These are phyloP conservation scores for Mycosphaerella arachidis DNA, from an alignment of 2,329 filamentous ascomycete species.

Conservation along the genomic window DNA sequence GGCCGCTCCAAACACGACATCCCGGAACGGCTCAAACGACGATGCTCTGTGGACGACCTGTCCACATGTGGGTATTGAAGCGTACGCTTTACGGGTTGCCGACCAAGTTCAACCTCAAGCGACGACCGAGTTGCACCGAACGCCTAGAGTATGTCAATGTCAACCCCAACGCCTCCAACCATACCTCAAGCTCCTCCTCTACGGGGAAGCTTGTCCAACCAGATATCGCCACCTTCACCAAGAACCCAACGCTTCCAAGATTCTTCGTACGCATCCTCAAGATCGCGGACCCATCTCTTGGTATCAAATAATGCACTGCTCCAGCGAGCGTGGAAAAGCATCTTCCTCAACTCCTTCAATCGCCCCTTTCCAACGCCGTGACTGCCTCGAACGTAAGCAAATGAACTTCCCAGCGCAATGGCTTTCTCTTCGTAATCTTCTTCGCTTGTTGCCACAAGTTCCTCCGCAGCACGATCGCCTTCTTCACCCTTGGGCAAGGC, in stretches of 20 bases:
- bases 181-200: conserved; percentile 6
- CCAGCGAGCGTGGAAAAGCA: conserved; percentile 82
- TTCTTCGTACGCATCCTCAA: conserved; percentile 82
- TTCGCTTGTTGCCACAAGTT: conserved; percentile 75
- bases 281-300: conserved; percentile 78
- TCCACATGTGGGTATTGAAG: conserved; percentile 2
- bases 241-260: conserved; percentile 86
- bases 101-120: background rate
- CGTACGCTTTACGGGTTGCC: background rate
- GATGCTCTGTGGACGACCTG: background rate
- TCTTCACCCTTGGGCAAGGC: conserved; percentile 68
- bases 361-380: conserved; percentile 51
- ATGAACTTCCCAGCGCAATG: conserved; percentile 58
- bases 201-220: conserved; percentile 49
- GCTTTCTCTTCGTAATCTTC: conserved; percentile 79
- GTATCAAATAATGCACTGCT: conserved; percentile 87
- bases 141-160: background rate
- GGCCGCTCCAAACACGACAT: background rate
- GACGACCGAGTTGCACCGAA: background rate
- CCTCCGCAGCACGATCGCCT: conserved; percentile 63
- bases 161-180: conserved; percentile 5
- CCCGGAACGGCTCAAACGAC: background rate
- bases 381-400: conserved; percentile 53
- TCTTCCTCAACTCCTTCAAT: conserved; percentile 70
- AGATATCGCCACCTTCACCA: conserved; percentile 88